Conservation (phyloP, 441 rosid genomes). For the Populus tomentosa region DNA sequence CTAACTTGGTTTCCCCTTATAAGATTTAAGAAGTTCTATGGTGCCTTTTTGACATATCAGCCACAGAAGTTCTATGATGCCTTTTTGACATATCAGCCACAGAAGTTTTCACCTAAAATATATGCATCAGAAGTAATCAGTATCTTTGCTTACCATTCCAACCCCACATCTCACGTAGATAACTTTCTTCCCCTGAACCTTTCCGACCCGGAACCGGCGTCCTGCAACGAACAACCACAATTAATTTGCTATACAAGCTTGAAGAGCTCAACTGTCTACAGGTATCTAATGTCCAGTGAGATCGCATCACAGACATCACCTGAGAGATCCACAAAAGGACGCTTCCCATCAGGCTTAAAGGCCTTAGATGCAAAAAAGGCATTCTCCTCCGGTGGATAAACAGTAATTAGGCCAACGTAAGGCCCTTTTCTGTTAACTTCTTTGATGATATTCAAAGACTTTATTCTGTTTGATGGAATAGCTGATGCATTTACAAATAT, state of each 20-base stretch:
- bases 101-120: background rate
- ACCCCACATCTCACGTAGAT: slow-evolving; percentile 45
- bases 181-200: slow-evolving; percentile 30
- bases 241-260: background rate
- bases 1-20: background rate
- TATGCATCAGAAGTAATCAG: no score
- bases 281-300: background rate
- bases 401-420: slow-evolving; percentile 40
- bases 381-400: slow-evolving; percentile 32
- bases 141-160: slow-evolving; percentile 31
- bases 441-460: slow-evolving; percentile 21
- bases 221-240: slow-evolving; percentile 19
- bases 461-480: background rate
- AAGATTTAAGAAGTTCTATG: no score
- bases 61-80: background rate
- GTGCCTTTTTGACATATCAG: no score
- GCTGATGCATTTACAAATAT: slow-evolving; percentile 2
- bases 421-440: slow-evolving; percentile 32
- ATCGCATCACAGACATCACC: slow-evolving; percentile 13
- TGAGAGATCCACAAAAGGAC: slow-evolving; percentile 41
- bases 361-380: slow-evolving; percentile 29
- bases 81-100: background rate
- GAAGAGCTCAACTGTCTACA: background rate
- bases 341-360: slow-evolving; percentile 22
- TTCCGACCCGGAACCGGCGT: slow-evolving; percentile 34